Evolutionary conservation across 768 basidiomycete species (phyloP).

Genomic region (Rubroboletus pulcherrimus): DNA sequence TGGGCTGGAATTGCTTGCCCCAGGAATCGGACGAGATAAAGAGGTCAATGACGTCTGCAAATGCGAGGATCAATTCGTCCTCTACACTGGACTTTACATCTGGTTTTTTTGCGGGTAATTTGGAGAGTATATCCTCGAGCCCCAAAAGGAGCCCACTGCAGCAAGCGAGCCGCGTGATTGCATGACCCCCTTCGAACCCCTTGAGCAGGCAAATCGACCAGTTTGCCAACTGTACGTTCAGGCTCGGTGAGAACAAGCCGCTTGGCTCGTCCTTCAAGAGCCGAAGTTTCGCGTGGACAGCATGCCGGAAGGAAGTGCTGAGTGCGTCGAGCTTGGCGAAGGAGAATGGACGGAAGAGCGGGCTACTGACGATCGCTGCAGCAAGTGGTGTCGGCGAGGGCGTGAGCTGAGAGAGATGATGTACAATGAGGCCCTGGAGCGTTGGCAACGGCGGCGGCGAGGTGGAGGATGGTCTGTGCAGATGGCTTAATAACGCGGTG

Average conservation of each 20-base stretch:
- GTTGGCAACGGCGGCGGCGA: slow-evolving; percentile 15
- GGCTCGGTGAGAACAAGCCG: slow-evolving; percentile 31
- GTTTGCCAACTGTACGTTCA: slow-evolving; percentile 39
- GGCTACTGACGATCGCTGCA: slow-evolving; percentile 30
- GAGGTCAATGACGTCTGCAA: slow-evolving; percentile 72
- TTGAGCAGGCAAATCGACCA: slow-evolving; percentile 53
- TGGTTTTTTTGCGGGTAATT: slow-evolving; percentile 27
- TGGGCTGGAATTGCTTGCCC: slow-evolving; percentile 68
- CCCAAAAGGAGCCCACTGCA: slow-evolving; percentile 64
- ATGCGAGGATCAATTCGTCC: slow-evolving; percentile 61
- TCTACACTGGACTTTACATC: slow-evolving; percentile 47
- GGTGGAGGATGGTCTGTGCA: slow-evolving; percentile 25
- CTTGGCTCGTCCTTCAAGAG: slow-evolving; percentile 28
- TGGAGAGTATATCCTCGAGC: slow-evolving; percentile 47
- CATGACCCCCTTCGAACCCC: slow-evolving; percentile 64
- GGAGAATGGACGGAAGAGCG: slow-evolving; percentile 30
- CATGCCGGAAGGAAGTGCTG: slow-evolving; percentile 28
- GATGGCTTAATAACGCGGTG: slow-evolving; percentile 21
- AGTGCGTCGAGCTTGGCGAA: slow-evolving; percentile 28
- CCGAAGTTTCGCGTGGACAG: slow-evolving; percentile 28
- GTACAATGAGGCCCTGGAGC: slow-evolving; percentile 26
- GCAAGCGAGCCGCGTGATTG: slow-evolving; percentile 58
- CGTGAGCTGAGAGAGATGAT: slow-evolving; percentile 26
- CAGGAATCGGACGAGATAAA: slow-evolving; percentile 47
- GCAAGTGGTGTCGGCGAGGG: slow-evolving; percentile 33